Percentiles rank a stretch among this genome's conserved stretches.
Conservation (phyloP, 208 protist genomes). For the Trypanosoma grayi region DNA sequence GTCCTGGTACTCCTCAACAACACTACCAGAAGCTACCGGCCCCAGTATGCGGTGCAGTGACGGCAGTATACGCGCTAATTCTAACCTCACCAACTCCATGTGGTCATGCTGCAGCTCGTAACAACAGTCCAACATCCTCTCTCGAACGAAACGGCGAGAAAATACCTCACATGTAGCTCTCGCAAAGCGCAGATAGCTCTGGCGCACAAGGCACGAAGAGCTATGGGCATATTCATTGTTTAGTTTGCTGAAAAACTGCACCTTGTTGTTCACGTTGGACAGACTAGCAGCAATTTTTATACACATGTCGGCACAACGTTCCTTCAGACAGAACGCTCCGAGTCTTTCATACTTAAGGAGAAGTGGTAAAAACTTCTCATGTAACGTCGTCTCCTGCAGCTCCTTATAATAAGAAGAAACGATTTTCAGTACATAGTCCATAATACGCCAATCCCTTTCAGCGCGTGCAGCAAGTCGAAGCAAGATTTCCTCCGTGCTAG, state of each 20-base stretch:
- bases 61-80: conserved; percentile 51
- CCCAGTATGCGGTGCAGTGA: conserved; percentile 49
- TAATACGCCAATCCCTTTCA: conserved; percentile 69
- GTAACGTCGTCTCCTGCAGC: conserved; percentile 49
- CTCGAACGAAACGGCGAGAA: conserved; percentile 77
- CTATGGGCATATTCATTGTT: conserved; percentile 83
- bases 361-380: conserved; percentile 66
- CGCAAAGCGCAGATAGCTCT: conserved; percentile 68
- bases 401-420: conserved; percentile 51
- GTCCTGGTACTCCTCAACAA: conserved; percentile 70
- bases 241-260: conserved; percentile 78
- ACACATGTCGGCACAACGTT: conserved; percentile 53
- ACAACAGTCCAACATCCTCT: conserved; percentile 76
- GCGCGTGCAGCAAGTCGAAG: conserved; percentile 37
- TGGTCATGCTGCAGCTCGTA: conserved; percentile 79
- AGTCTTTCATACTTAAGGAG: conserved; percentile 65
- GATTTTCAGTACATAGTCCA: conserved; percentile 60
- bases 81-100: conserved; percentile 67
- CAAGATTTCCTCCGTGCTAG: conserved; percentile 39
- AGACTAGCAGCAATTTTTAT: conserved; percentile 44
- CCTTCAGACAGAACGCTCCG: conserved; percentile 64
- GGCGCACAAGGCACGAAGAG: conserved; percentile 61
- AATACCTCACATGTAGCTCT: conserved; percentile 53
- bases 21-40: conserved; percentile 25
- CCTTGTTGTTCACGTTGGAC: conserved; percentile 44